Percentiles rank a stretch among this genome's conserved stretches.
Conservation (phyloP, 345 rosid genomes). For the Pugionium cornutum region DNA sequence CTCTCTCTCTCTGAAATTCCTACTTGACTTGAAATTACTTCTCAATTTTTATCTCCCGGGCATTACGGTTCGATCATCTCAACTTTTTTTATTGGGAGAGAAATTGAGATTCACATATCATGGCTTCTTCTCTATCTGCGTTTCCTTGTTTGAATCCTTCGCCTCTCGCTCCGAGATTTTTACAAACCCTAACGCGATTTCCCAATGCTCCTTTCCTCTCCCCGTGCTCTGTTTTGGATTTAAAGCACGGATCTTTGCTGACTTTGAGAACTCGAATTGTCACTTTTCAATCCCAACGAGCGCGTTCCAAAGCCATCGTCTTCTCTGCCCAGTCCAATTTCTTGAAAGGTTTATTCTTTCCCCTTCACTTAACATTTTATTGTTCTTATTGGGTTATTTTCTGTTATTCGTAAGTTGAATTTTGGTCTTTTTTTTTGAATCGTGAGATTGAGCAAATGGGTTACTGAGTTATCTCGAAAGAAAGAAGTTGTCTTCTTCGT, state of each 20-base stretch:
- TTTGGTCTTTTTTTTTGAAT: constrained; percentile 2
- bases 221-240: constrained; percentile 36
- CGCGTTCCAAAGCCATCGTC: constrained; percentile 38
- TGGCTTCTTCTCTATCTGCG: constrained; percentile 30
- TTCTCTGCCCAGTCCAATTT: constrained; percentile 52
- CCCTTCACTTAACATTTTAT: not conserved
- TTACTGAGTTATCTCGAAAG: not conserved
- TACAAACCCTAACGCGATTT: constrained; percentile 35
- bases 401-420: not conserved
- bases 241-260: constrained; percentile 34
- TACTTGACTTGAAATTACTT: no score
- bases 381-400: no score
- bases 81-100: no score
- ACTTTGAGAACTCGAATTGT: constrained; percentile 24
- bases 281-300: constrained; percentile 32
- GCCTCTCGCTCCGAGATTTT: constrained; percentile 29
- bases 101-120: constrained; percentile 7
- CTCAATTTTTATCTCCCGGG: no score
- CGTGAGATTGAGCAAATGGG: constrained; percentile 23
- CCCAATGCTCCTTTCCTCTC: constrained; percentile 33
- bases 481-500: not conserved
- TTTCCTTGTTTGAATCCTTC: constrained; percentile 33
- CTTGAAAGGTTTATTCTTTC: constrained; percentile 49
- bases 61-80: no score
- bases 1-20: no score